Evolutionary conservation across 345 rosid genomes (phyloP).

Genomic region (Salix exigua): DNA sequence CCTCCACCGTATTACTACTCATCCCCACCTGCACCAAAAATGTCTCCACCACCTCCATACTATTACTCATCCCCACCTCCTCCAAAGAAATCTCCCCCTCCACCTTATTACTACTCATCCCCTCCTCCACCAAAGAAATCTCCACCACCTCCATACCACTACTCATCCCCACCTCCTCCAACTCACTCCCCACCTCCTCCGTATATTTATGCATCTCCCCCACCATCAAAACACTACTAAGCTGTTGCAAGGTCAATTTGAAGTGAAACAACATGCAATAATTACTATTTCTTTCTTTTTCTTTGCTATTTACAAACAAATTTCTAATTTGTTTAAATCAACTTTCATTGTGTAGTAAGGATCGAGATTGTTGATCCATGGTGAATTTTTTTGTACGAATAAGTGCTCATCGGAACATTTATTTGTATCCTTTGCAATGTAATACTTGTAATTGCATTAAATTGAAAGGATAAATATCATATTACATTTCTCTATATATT

Average conservation of each 20-base stretch:
- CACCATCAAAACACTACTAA: background rate
- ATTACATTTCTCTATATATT: background rate
- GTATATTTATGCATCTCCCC: background rate
- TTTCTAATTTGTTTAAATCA: no score
- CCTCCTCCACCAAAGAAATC: background rate
- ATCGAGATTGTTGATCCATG: background rate
- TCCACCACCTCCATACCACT: background rate
- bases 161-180: constrained; percentile 1
- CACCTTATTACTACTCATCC: background rate
- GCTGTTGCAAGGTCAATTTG: background rate
- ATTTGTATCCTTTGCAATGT: background rate
- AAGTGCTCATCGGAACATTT: background rate
- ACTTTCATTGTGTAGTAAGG: background rate
- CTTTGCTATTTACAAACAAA: no score
- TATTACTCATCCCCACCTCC: no score
- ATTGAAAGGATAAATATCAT: background rate
- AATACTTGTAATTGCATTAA: background rate
- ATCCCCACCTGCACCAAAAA: no score
- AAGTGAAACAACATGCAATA: background rate
- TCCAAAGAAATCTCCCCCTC: background rate
- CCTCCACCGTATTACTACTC: no score
- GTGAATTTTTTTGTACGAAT: background rate
- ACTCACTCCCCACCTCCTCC: constrained; percentile 4
- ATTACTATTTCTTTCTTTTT: background rate
- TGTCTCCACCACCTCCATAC: no score